Conservation (phyloP, 129 eudicot genomes). For the Artemisia annua region DNA sequence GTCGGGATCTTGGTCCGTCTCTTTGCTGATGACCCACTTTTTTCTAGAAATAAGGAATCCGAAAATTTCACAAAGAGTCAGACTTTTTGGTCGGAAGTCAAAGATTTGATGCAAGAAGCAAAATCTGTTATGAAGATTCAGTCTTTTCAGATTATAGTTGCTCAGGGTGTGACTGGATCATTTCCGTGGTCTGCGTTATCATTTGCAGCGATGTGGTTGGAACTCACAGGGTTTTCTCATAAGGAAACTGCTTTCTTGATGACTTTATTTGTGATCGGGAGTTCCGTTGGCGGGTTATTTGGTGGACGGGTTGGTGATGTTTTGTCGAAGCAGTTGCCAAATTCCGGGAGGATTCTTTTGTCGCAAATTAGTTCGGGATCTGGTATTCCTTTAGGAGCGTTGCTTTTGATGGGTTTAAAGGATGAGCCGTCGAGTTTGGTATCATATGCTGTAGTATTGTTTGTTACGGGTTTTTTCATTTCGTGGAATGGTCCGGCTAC, state of each 20-base stretch:
- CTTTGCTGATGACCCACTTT: conserved; percentile 84
- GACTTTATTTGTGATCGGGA: conserved; percentile 61
- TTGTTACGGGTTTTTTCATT: conserved; percentile 72
- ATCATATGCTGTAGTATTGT: conserved; percentile 54
- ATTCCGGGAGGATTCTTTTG: conserved; percentile 77
- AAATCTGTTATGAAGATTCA: conserved; percentile 59
- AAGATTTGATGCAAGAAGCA: conserved; percentile 58
- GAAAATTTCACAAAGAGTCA: conserved; percentile 19
- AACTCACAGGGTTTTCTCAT: conserved; percentile 81
- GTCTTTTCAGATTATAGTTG: conserved; percentile 87
- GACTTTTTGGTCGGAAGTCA: conserved; percentile 54
- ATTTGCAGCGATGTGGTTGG: conserved; percentile 97
- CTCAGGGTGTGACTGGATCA: conserved; percentile 93
- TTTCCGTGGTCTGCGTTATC: conserved; percentile 99
- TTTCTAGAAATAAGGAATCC: conserved; percentile 27
- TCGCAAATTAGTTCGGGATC: conserved; percentile 88
- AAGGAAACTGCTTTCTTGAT: conserved; percentile 62
- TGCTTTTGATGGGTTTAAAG: conserved; percentile 66
- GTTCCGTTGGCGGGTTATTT: conserved; percentile 88
- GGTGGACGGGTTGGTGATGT: conserved; percentile 86
- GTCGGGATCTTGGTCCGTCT: conserved; percentile 81
- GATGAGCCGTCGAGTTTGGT: conserved; percentile 53
- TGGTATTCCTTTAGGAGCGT: conserved; percentile 75
- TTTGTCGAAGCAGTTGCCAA: conserved; percentile 65
- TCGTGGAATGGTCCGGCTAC: conserved; percentile 97